These are phyloP conservation scores for Ziziphus jujuba DNA, from an alignment of 306 rosid genomes.

Conservation along the genomic window DNA sequence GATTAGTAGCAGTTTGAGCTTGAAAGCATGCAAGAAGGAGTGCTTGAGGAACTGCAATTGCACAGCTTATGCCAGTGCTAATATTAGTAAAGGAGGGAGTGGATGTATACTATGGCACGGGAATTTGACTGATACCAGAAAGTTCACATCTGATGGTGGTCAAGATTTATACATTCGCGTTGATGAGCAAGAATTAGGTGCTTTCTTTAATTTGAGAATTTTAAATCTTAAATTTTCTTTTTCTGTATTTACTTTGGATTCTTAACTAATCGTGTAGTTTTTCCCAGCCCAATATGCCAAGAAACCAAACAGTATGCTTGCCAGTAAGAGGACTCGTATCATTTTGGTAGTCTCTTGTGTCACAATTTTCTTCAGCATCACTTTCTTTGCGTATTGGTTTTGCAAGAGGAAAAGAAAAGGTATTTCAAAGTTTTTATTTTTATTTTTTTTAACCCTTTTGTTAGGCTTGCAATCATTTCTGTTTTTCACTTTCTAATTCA, in stretches of 20 bases:
- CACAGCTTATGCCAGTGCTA: too few species aligned
- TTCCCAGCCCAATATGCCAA: background rate
- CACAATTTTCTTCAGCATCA: background rate
- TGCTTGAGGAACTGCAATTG: too few species aligned
- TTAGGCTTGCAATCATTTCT: background rate
- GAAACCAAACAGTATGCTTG: background rate
- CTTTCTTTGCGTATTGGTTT: background rate
- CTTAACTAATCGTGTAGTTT: too few species aligned
- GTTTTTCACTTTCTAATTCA: too few species aligned
- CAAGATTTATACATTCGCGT: too few species aligned
- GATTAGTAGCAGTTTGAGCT: too few species aligned
- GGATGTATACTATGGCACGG: conserved; percentile 33
- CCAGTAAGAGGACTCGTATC: background rate
- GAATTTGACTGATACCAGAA: too few species aligned
- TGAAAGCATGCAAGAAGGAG: conserved; percentile 19
- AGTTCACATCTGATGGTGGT: too few species aligned
- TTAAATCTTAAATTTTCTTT: background rate
- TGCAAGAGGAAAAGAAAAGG: conserved; percentile 1
- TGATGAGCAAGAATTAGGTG: too few species aligned
- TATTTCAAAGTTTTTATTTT: too few species aligned
- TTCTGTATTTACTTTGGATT: background rate
- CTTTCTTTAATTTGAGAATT: conserved; percentile 18
- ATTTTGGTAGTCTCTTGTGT: background rate
- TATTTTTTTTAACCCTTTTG: background rate
- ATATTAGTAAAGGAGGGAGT: too few species aligned